Percentiles rank a stretch among this genome's conserved stretches.
Conservation (phyloP, 352 stramenopile genomes). For the Globisporangium yorkense region DNA sequence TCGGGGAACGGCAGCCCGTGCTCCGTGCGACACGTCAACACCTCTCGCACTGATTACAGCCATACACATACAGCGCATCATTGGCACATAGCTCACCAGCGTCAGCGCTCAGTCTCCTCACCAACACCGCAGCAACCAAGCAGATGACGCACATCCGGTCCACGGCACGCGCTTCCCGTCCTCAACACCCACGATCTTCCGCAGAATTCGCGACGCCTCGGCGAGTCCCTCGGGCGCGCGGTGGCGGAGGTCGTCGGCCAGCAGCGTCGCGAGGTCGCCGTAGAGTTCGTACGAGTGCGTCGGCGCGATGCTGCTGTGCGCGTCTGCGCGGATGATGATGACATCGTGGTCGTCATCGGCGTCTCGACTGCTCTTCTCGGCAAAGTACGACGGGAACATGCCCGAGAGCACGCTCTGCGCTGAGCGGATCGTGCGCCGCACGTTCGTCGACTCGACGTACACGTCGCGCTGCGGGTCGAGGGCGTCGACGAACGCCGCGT, state of each 20-base stretch:
- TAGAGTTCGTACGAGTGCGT: slow-evolving; percentile 70
- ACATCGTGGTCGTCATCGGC: slow-evolving; percentile 6
- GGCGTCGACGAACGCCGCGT: slow-evolving; percentile 29
- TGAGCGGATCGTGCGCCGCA: slow-evolving; percentile 64
- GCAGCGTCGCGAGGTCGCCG: slow-evolving; percentile 33
- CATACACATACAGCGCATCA: slow-evolving; percentile 5
- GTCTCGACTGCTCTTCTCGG: slow-evolving; percentile 12
- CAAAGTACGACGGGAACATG: slow-evolving; percentile 55
- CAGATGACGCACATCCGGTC: slow-evolving; percentile 46
- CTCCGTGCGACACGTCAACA: slow-evolving; percentile 57
- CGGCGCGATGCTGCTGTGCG: slow-evolving; percentile 40
- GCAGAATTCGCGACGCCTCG: slow-evolving; percentile 32
- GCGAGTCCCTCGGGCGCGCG: slow-evolving; percentile 35
- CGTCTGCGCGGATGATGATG: slow-evolving; percentile 44
- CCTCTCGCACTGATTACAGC: slow-evolving; percentile 49
- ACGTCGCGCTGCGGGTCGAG: slow-evolving; percentile 33
- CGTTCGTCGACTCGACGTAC: slow-evolving; percentile 76
- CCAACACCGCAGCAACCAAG: neutral
- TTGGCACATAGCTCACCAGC: neutral
- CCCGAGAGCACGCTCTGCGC: slow-evolving; percentile 62
- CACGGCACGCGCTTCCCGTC: slow-evolving; percentile 42
- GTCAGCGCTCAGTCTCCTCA: neutral
- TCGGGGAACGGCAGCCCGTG: slow-evolving; percentile 53
- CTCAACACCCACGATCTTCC: slow-evolving; percentile 32
- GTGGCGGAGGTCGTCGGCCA: slow-evolving; percentile 46